Evolutionary conservation across 1,284 basidiomycete species (phyloP), one percentile per base, ranked within the genome.

Genomic region (Boletus calvinii): DNA sequence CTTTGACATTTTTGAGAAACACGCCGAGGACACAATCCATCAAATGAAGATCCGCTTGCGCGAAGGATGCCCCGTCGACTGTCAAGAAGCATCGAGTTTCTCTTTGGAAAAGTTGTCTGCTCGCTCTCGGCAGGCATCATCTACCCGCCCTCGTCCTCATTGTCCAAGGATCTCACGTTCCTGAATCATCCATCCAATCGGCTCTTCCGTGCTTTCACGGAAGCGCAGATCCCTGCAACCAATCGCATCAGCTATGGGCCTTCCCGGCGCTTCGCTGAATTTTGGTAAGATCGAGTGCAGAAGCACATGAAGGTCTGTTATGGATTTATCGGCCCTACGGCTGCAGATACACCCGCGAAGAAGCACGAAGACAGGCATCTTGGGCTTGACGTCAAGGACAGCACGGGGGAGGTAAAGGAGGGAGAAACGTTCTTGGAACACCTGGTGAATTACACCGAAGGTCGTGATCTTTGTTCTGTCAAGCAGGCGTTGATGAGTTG

Each of bases 1-100:
- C 60, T 82, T 82, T 53, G 77, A 81, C 8, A 70, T 78, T 17
- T 81, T 82, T 56, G 76, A 80, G 51, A 70, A 69, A 18, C 75
- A 79, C 52, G 65, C 75, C 8, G 69, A 76, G 11, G 67, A 65
- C n/a, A 72, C 70, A 0, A 70, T 82, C 18, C 32, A 50, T 0
- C 71, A 74, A 31, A 65, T 80, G 38, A 75, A 73, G 49, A 57
- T 64, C 20, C 72, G 78, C 17, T 60, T 77, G 44, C 62, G 61
- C 1, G 68, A 72, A 47, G 77, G 76, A 0, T 65, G 75, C 45
- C 62, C 80, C 1, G 64, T 83, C 9, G 79, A 84, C 55, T 77
- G 83, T 52, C 59, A 81, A 71, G 78, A 80, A 42, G 68, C 67
- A 3, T 67, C 64, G 74, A 79, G 44, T 81, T 79, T 58, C 72